Evolutionary conservation across 2,329 filamentous ascomycete species (phyloP), one percentile per base, ranked within the genome.

Genomic region (Fusarium sp.): DNA sequence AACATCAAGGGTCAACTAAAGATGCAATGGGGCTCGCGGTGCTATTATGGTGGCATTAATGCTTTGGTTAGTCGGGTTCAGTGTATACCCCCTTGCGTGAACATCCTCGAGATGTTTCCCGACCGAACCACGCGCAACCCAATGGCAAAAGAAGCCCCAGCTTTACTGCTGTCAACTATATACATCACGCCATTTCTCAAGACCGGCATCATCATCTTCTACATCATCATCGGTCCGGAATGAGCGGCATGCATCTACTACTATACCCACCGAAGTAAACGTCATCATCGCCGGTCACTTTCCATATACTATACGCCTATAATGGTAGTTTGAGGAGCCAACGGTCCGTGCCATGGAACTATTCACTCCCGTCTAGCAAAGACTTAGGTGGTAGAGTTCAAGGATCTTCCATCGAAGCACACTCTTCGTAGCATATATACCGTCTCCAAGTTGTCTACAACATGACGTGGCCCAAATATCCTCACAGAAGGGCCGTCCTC

Each of bases 31-130:
- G 11, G 18, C 1, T 37, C 34, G 18, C 10, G 1, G 3, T 11
- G 16, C 5, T 37, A 37, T 3, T n/a, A 9, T 0, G 5, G 32
- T 13, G 28, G 28, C 3, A 28, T 0, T 13, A 3, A 28, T 28
- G 28, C 16, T 34, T 18, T 37, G 34, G 18, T 37, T 5, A 37
- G 10, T 37, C 4, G 18, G 34, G 18, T 37, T 37, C 34, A n/a
- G 34, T 37, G 34, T 12, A 37, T n/a, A 12, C 34, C 18, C 18
- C 12, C 18, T 37, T 7, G 18, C 11, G 5, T 7, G 34, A 37
- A 37, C 34, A 37, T 37, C 18, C 34, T 3, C 34, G 34, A n/a
- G 34, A 37, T 37, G 34, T 37, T n/a, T 37, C 34, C 34, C 34
- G 34, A n/a, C 18, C 3, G 18, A 37, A n/a, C 4, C 34, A 37